Base-by-base conservation (phyloP, 257 asterid genomes). In the Solanum sitiens region DNA sequence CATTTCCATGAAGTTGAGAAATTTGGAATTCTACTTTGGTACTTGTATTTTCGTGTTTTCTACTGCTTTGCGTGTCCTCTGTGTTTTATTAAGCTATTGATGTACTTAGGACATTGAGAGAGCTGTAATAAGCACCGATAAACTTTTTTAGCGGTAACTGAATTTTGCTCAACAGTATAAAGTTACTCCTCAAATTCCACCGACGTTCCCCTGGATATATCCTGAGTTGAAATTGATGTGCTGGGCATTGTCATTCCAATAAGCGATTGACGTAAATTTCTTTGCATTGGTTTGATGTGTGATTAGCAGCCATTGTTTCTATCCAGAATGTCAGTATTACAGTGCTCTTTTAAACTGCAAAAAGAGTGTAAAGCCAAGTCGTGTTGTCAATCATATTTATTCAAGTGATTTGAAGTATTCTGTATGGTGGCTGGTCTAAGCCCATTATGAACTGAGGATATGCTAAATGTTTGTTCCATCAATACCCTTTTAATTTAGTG, bases 401-500 rank as follows among this genome's bases (percentile, higher is more conserved):
- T 82, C 45, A 21, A 82, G 70, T 82, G 86, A 30, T 50, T 82
- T 50, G 40, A 82, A 53, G 40, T 18, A 20, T 50, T 82, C 11
- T 82, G 42, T 18, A 30, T 82, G 4, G 45, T 32, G 45, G 27
- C 45, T 50, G 86, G 21, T 50, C 16, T 30, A 50, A 30, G 35
- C 37, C 61, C 70, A 30, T 32, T 47, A 20, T 30, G 15, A 82
- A 82, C 25, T 8, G 45, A 30, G 45, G 30, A 30, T 82, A 50
- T 18, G 45, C 70, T 82, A 47, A 50, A 82, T 82, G 86, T 50
- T 82, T 50, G 70, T 82, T 80, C 85, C 85, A 79, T 79, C 70
- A 50, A 30, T 27, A 50, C 20, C 14, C 14, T 50, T 50, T 50
- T 16, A 50, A 82, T 82, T 18, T 82, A 97, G 99, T 73, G 95